Evolutionary conservation across 257 asterid genomes (phyloP), one percentile per base, ranked within the genome.

Genomic region (Apocynum venetum): DNA sequence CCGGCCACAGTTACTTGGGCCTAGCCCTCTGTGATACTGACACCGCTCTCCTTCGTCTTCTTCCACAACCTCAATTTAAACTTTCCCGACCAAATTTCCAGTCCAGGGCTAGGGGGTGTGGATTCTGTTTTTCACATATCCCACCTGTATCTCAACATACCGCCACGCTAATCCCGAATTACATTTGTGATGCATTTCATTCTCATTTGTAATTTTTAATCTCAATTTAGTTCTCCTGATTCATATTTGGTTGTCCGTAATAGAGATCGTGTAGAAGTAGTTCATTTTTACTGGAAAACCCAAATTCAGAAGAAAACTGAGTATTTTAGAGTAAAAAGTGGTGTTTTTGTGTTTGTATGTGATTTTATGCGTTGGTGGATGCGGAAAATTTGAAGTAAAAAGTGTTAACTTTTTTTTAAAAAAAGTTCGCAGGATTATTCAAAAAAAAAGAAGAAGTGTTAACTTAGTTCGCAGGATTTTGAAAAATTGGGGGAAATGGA

Each of bases 401-500:
- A 46, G 19, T 25, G 31, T 25, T 25, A 0, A 25, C 31, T 25
- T 25, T 25, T 25, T 25, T 25, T 25, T 25, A 25, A 25, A 25
- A 25, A 25, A 25, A 20, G 43, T n/a, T 25, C 9, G 3, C 25
- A 53, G 55, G 2, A 56, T 47, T 73, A 25, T 25, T 25, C 31
- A 25, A 25, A 25, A 25, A 25, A 25, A 25, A 25, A 25, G n/a
- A n/a, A n/a, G n/a, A n/a, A n/a, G 25, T 43, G 55, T 52, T 41
- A 49, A 56, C 48, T 38, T 5, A 20, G 43, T n/a, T 25, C 14
- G 3, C 25, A 53, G 55, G 2, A 56, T 47, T 73, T 19, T 4
- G 48, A 31, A 36, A 8, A 69, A 36, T 19, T 35, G 74, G 48
- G 65, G 77, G 67, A 74, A 73, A 84, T 81, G 87, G 87, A 84